Conservation (phyloP, 192 early-diverging fungal species). For the Oehlia diaphana region DNA sequence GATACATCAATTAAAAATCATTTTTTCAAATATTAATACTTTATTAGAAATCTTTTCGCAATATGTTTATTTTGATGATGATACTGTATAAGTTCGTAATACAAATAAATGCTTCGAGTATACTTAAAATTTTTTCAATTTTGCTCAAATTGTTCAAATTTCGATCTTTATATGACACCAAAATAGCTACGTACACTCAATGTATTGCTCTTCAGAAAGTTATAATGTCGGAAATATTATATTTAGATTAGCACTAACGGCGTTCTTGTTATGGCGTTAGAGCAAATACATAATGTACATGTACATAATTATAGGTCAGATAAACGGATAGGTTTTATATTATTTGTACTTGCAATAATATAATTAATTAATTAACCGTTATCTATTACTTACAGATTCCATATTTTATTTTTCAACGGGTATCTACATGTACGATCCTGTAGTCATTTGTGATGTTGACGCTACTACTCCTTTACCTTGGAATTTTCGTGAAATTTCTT, state of each 20-base stretch:
- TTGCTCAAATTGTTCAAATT: not conserved
- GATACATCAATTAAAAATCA: too few species aligned
- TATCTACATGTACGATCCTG: too few species aligned
- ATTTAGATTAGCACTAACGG: not conserved
- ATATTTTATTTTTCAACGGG: too few species aligned
- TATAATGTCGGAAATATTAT: not conserved
- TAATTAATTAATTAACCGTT: too few species aligned
- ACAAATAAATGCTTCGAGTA: not conserved
- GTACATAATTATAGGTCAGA: not conserved
- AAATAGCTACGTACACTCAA: too few species aligned
- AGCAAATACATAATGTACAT: not conserved
- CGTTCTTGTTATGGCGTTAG: slow-evolving; percentile 24
- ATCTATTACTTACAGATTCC: too few species aligned
- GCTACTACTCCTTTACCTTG: too few species aligned
- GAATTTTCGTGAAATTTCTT: not conserved
- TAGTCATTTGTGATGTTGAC: not conserved
- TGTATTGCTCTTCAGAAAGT: not conserved
- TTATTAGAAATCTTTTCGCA: not conserved
- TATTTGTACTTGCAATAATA: not conserved
- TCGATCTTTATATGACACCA: too few species aligned
- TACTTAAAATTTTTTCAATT: slow-evolving; percentile 25
- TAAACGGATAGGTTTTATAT: not conserved
- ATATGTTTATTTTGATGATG: not conserved
- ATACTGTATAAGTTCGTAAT: not conserved
- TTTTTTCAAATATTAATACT: too few species aligned